These are phyloP conservation scores for Syzygium aqueum DNA, from an alignment of 345 rosid species.

Conservation along the genomic window DNA sequence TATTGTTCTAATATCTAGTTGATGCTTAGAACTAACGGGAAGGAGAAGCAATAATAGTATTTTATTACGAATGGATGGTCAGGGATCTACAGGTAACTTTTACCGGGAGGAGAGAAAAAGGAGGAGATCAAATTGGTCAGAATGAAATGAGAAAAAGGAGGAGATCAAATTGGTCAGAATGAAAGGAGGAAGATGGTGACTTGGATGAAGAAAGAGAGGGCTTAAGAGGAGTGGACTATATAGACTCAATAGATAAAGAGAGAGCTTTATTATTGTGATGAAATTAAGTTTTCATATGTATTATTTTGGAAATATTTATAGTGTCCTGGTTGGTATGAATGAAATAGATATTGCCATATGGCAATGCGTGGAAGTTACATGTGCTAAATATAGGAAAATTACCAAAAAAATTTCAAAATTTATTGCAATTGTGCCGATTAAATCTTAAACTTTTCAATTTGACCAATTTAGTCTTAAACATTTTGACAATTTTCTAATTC, in stretches of 20 bases:
- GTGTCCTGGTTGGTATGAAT: not conserved
- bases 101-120: not conserved
- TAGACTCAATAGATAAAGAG: not conserved
- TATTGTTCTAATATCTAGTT: too few relatives aligned
- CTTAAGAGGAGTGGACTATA: not conserved
- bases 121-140: not conserved
- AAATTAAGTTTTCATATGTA: not conserved
- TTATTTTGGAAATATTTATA: not conserved
- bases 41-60: not conserved
- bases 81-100: too few relatives aligned
- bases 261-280: not conserved
- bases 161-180: not conserved
- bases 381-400: not conserved
- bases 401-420: rapidly evolving
- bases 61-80: not conserved
- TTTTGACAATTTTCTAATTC: too few relatives aligned
- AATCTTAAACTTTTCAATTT: too few relatives aligned
- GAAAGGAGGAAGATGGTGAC: not conserved
- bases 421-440: too few relatives aligned
- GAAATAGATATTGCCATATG: not conserved
- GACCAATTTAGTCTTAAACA: rapidly evolving
- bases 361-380: not conserved
- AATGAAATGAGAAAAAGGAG: not conserved
- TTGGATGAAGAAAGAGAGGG: not conserved
- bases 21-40: too few relatives aligned